phyloP scores from a whole-genome alignment of 805 yeast species.

The Starmerella sp. region DNA sequence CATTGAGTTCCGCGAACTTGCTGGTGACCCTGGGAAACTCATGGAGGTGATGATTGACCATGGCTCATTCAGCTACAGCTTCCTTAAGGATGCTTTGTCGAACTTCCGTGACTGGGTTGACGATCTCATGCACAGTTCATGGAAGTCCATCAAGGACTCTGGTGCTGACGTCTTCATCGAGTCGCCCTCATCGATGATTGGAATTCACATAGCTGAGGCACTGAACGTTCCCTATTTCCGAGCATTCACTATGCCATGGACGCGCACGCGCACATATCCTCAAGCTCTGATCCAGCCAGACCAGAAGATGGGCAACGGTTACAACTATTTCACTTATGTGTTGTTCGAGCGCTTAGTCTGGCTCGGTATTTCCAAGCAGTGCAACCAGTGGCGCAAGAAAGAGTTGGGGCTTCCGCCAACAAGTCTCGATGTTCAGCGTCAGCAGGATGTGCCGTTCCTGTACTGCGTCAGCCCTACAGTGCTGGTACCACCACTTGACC shows the following conservation, averaged over 20 bases:
- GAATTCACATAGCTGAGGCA: slow-evolving; percentile 91
- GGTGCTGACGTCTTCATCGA: slow-evolving; percentile 73
- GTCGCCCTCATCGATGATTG: slow-evolving; percentile 95
- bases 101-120: slow-evolving; percentile 76
- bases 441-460: slow-evolving; percentile 70
- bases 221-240: slow-evolving; percentile 79
- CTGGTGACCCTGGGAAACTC: slow-evolving; percentile 86
- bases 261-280: slow-evolving; percentile 87
- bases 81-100: slow-evolving; percentile 69
- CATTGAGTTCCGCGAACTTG: slow-evolving; percentile 58
- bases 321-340: slow-evolving; percentile 84
- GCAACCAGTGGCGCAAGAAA: slow-evolving; percentile 76
- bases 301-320: slow-evolving; percentile 83
- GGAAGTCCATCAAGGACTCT: slow-evolving; percentile 70
- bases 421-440: slow-evolving; percentile 57
- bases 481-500: slow-evolving; percentile 86
- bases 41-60: slow-evolving; percentile 90
- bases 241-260: slow-evolving; percentile 99
- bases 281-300: slow-evolving; percentile 95
- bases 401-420: slow-evolving; percentile 57
- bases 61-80: slow-evolving; percentile 73
- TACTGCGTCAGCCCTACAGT: slow-evolving; percentile 82
- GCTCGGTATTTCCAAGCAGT: slow-evolving; percentile 81
- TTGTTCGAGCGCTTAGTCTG: slow-evolving; percentile 87
- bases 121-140: slow-evolving; percentile 58